Conservation (phyloP, 2,329 filamentous ascomycete species). For the Cercospora sp. region DNA sequence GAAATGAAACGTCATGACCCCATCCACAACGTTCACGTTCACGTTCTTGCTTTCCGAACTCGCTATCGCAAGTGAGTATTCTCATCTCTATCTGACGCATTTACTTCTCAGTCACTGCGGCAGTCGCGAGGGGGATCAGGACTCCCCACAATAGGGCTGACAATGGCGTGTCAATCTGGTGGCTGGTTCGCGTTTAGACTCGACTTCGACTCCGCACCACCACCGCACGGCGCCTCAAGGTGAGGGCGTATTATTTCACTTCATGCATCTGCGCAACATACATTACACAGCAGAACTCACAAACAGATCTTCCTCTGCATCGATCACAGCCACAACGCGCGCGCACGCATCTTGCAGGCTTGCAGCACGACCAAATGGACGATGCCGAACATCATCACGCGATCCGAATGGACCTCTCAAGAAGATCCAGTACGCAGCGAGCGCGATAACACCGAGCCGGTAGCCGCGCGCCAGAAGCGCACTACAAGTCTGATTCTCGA, state of each 20-base stretch:
- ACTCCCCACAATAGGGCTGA: neutral
- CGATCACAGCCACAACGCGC: neutral
- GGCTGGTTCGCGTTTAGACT: slow-evolving; percentile 10
- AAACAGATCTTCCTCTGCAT: neutral
- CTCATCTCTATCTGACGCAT: neutral
- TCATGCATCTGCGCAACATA: neutral
- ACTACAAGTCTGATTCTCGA: neutral
- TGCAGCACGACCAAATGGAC: neutral
- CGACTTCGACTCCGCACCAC: slow-evolving; percentile 2
- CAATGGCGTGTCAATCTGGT: slow-evolving; percentile 6
- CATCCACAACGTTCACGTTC: neutral
- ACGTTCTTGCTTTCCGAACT: neutral
- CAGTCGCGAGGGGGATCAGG: neutral
- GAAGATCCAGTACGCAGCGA: neutral
- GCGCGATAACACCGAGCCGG: neutral
- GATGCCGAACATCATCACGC: neutral
- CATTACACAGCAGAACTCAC: neutral
- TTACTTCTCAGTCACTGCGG: neutral
- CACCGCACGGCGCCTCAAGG: neutral
- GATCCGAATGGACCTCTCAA: neutral
- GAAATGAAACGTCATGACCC: neutral
- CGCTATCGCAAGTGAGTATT: neutral
- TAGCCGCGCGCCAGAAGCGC: neutral
- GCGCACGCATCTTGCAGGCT: neutral
- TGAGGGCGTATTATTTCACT: neutral